phyloP scores from a whole-genome alignment of 228 moss, liverwort and hornwort species.

The Sphagnum fallax region DNA sequence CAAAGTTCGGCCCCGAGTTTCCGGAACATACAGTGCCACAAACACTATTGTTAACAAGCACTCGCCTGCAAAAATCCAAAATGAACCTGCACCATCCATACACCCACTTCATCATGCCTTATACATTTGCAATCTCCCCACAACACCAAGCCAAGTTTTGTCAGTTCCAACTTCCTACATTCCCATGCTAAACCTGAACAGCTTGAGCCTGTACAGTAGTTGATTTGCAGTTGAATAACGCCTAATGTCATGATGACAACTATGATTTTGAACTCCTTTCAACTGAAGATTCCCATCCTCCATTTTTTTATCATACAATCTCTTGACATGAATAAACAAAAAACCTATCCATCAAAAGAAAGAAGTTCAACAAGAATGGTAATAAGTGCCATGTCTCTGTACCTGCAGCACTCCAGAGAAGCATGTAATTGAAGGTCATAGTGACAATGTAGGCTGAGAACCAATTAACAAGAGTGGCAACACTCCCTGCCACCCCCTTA shows the following conservation, averaged over 20 bases:
- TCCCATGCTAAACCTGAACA: too few relatives aligned
- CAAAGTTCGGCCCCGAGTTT: constrained; percentile 66
- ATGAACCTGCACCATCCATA: constrained; percentile 39
- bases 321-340: background rate
- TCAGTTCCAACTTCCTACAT: too few relatives aligned
- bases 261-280: too few relatives aligned
- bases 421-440: constrained; percentile 75
- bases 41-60: constrained; percentile 46
- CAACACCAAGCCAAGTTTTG: too few relatives aligned
- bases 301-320: too few relatives aligned
- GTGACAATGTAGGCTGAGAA: constrained; percentile 63
- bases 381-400: background rate
- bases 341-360: background rate
- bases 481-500: constrained; percentile 78
- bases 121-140: too few relatives aligned
- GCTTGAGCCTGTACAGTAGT: too few relatives aligned
- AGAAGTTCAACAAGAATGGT: background rate
- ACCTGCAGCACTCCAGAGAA: constrained; percentile 90
- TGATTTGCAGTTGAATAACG: too few relatives aligned
- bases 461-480: constrained; percentile 80
- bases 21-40: constrained; percentile 54
- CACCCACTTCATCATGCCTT: too few relatives aligned
- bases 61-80: constrained; percentile 54
- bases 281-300: too few relatives aligned
- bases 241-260: too few relatives aligned